Base-by-base conservation (phyloP, 1,284 basidiomycete species). In the Ustilago loliicola region DNA sequence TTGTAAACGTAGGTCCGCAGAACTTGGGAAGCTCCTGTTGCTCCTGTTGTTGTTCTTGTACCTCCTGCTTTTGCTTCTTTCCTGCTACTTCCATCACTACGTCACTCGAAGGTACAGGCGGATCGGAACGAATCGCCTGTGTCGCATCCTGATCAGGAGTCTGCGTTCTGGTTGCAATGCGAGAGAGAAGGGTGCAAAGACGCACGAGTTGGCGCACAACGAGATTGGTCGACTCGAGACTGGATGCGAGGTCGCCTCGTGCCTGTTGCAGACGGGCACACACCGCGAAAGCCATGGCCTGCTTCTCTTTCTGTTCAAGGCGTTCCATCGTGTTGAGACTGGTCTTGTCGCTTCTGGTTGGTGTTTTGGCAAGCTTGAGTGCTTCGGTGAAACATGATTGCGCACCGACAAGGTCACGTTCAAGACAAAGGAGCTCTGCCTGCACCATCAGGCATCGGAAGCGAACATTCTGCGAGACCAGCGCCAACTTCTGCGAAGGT, bases 401-500 rank as follows among this genome's bases (percentile, higher is more conserved):
- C 17, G 77, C 68, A 21, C 58, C 59, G n/a, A 42, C 59, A 4
- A 66, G 51, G 23, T 72, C 55, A 19, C 66, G 66, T 8, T 63
- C 61, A 17, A 61, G 60, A 27, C 59, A 38, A 1, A 64, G 47
- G 2, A 69, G 32, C 58, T 81, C 66, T 34, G 76, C 58, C 21
- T 70, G 57, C 9, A 51, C 70, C 53, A 81, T 65, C 13, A 78
- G 50, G 50, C 72, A 77, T 11, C 70, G 71, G 53, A 76, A 66
- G 21, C 67, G 60, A 2, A 73, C 64, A n/a, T 80, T 70, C 10
- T 74, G 61, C 21, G 71, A 66, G 23, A 71, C 54, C 13, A 69
- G 42, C 50, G 68, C 29, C 47, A 55, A 30, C 34, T 63, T 61
- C 47, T 40, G 51, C 17, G 66, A 54, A 27, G 66, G 50, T 1